A percentile compares a stretch with the other conserved stretches of the same genome.
These are phyloP conservation scores for Phytophthora agathidicida DNA, from an alignment of 352 stramenopile species.

Conservation along the genomic window DNA sequence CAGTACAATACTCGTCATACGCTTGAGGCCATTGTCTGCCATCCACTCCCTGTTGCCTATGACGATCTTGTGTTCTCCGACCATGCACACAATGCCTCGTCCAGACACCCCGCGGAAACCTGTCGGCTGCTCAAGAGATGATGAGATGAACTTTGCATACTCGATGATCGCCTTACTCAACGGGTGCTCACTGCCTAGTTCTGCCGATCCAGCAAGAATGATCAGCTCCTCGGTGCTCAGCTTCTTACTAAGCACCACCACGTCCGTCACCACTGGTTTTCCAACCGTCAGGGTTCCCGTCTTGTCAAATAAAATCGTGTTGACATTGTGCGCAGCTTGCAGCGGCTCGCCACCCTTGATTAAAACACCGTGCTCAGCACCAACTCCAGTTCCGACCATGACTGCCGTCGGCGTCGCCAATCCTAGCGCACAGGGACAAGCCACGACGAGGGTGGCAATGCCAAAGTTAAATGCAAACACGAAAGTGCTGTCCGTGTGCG, in stretches of 20 bases:
- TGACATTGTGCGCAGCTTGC: constrained; percentile 92
- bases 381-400: constrained; percentile 98
- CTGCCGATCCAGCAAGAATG: constrained; percentile 90
- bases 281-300: constrained; percentile 98
- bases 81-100: constrained; percentile 79
- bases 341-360: constrained; percentile 98
- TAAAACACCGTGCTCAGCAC: constrained; percentile 96
- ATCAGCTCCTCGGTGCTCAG: constrained; percentile 85
- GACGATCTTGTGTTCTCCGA: constrained; percentile 80
- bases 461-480: constrained; percentile 97
- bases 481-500: constrained; percentile 77
- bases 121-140: constrained; percentile 71
- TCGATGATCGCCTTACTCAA: constrained; percentile 94
- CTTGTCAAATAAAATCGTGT: constrained; percentile 99
- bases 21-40: constrained; percentile 71
- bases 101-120: constrained; percentile 90
- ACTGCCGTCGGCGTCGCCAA: constrained; percentile 98
- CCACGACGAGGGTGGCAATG: constrained; percentile 98
- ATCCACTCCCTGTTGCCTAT: constrained; percentile 95
- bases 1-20: constrained; percentile 73
- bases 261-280: constrained; percentile 87
- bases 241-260: constrained; percentile 82
- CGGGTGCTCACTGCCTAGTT: constrained; percentile 95
- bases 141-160: constrained; percentile 88
- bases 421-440: constrained; percentile 98